These are phyloP conservation scores for Trypanosoma platydactyli DNA, from an alignment of 208 protist genomes.

Conservation along the genomic window DNA sequence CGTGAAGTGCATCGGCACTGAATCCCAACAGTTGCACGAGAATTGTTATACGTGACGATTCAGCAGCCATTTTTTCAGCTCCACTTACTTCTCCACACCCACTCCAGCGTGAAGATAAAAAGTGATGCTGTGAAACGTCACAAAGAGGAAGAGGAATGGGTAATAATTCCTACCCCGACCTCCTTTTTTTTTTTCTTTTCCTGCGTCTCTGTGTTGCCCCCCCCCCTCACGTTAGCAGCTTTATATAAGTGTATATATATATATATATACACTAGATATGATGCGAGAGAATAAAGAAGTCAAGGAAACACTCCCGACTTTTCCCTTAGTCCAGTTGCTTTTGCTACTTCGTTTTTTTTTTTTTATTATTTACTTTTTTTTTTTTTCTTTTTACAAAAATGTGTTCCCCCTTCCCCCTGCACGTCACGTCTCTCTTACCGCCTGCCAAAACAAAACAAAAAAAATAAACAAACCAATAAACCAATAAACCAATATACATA, in stretches of 20 bases:
- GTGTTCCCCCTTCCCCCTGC: no score
- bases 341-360: no score
- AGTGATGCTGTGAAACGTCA: no score
- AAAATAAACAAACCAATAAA: slow-evolving; percentile 12
- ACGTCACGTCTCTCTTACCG: no score
- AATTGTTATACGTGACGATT: background rate
- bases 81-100: background rate
- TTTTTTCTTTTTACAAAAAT: no score
- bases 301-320: slow-evolving; percentile 5
- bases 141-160: no score
- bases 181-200: slow-evolving; percentile 17
- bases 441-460: slow-evolving; percentile 8
- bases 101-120: no score
- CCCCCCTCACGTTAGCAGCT: no score
- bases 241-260: background rate
- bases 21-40: background rate
- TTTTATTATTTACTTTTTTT: no score
- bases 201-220: background rate
- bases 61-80: background rate
- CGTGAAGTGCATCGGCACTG: background rate
- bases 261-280: no score
- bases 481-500: background rate
- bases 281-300: slow-evolving; percentile 6
- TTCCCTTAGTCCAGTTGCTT: no score
- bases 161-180: background rate